These are phyloP conservation scores for Fragaria nilgerrensis DNA, from an alignment of 306 rosid species.

Conservation along the genomic window DNA sequence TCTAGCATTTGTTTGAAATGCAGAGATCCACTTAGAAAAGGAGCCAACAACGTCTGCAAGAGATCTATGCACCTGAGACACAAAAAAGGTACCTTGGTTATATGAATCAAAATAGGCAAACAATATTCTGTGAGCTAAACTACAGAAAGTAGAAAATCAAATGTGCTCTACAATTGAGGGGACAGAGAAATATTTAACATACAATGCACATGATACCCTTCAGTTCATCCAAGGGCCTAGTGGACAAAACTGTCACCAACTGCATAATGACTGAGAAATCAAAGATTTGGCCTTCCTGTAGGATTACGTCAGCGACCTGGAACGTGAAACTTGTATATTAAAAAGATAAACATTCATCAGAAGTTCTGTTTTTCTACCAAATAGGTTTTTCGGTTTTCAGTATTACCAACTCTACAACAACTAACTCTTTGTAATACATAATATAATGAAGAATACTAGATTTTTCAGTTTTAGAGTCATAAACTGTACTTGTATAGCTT, in stretches of 20 bases:
- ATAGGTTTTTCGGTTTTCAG: too few relatives aligned
- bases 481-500: too few relatives aligned
- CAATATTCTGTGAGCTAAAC: not conserved
- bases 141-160: conserved; percentile 30
- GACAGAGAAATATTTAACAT: conserved; percentile 31
- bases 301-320: conserved; percentile 85
- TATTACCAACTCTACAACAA: too few relatives aligned
- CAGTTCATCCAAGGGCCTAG: conserved; percentile 67
- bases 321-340: conserved; percentile 33
- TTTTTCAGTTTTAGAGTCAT: too few relatives aligned
- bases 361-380: too few relatives aligned
- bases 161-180: conserved; percentile 25
- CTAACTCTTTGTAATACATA: too few relatives aligned
- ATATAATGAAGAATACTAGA: too few relatives aligned
- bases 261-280: conserved; percentile 83
- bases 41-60: conserved; percentile 91
- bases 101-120: not conserved
- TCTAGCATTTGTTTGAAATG: conserved; percentile 68
- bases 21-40: conserved; percentile 77
- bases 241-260: conserved; percentile 73
- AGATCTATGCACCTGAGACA: conserved; percentile 80
- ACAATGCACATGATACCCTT: conserved; percentile 88
- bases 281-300: conserved; percentile 78
- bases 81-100: conserved; percentile 28
- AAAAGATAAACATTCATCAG: not conserved